Evolutionary conservation across 2,329 filamentous ascomycete genomes (phyloP).

Genomic region (Magnaporthiopsis poae): DNA sequence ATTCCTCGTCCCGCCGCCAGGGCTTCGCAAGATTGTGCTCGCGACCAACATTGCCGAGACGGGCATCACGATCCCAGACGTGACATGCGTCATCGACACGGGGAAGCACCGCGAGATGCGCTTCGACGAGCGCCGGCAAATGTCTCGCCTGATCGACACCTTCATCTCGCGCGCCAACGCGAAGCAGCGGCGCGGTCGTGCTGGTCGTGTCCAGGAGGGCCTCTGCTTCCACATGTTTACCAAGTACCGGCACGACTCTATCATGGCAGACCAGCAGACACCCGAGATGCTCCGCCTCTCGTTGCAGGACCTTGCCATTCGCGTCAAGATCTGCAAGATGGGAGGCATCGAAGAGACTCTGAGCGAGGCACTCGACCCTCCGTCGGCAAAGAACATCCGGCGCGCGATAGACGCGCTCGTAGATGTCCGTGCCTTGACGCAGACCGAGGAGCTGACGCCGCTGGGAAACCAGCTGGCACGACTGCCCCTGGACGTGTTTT

Average conservation of each 20-base stretch:
- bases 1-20: constrained; percentile 73
- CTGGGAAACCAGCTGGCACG: constrained; percentile 79
- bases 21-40: constrained; percentile 82
- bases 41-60: constrained; percentile 98
- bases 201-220: constrained; percentile 88
- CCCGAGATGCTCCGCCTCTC: constrained; percentile 93
- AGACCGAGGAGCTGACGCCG: constrained; percentile 72
- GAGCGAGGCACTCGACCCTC: constrained; percentile 77
- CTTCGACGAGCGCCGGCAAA: constrained; percentile 83
- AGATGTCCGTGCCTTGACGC: constrained; percentile 81
- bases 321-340: constrained; percentile 94
- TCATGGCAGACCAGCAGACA: constrained; percentile 85
- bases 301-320: constrained; percentile 85
- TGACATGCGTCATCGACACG: constrained; percentile 92
- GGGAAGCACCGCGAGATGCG: constrained; percentile 97
- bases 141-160: constrained; percentile 82
- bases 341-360: constrained; percentile 87
- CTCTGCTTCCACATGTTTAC: constrained; percentile 95
- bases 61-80: constrained; percentile 94
- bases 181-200: constrained; percentile 85
- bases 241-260: constrained; percentile 71
- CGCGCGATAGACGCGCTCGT: constrained; percentile 86
- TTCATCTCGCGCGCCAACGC: constrained; percentile 95
- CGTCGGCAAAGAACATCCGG: constrained; percentile 82
- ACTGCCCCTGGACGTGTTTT: constrained; percentile 82